Evolutionary conservation across 495 filamentous ascomycete genomes (phyloP).

Genomic region (Aspergillus egyptiacus): DNA sequence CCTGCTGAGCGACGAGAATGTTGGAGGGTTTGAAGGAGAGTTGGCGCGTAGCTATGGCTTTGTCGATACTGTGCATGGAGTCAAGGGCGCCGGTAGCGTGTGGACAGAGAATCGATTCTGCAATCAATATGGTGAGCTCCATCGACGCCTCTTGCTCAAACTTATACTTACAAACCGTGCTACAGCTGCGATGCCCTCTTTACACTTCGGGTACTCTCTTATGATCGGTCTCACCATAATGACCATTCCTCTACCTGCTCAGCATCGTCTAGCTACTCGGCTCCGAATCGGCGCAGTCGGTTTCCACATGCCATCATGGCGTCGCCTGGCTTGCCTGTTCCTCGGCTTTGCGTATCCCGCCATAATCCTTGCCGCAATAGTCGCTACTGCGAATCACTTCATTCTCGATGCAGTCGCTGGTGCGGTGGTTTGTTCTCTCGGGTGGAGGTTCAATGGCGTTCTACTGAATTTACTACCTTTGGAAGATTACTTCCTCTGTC

Average conservation of each 20-base stretch:
- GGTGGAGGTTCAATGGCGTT: constrained; percentile 52
- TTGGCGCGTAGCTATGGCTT: constrained; percentile 59
- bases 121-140: constrained; percentile 51
- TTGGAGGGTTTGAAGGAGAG: constrained; percentile 36
- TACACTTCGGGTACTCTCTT: constrained; percentile 76
- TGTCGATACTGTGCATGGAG: constrained; percentile 67
- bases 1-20: constrained; percentile 51
- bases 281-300: constrained; percentile 18
- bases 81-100: constrained; percentile 55
- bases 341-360: constrained; percentile 60
- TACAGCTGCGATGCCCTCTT: constrained; percentile 68
- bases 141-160: not conserved
- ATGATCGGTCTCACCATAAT: constrained; percentile 66
- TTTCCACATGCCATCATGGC: constrained; percentile 36
- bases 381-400: constrained; percentile 71
- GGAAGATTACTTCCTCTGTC: constrained; percentile 62
- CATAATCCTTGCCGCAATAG: constrained; percentile 59
- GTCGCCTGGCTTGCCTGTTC: constrained; percentile 38
- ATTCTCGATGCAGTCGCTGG: constrained; percentile 67
- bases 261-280: constrained; percentile 27
- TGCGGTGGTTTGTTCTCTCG: constrained; percentile 50
- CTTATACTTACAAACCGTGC: not conserved
- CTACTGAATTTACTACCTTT: constrained; percentile 55
- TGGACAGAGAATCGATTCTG: constrained; percentile 71
- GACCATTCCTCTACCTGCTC: constrained; percentile 42